Conservation (phyloP, 352 stramenopile species). For the Phytophthora sansomeana region DNA sequence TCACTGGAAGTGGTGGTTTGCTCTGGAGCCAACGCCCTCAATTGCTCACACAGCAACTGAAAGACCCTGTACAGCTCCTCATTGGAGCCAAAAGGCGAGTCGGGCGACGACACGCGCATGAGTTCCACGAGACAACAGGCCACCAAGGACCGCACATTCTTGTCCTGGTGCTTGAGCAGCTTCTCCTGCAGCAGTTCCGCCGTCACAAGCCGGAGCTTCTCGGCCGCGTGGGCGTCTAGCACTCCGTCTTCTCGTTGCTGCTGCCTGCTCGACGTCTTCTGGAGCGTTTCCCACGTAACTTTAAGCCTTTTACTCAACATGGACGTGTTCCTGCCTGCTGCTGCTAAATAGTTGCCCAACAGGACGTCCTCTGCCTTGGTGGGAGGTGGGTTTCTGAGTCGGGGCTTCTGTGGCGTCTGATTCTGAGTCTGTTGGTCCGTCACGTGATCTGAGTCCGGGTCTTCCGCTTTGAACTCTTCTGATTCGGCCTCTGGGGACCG, state of each 20-base stretch:
- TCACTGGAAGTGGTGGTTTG: slow-evolving; percentile 41
- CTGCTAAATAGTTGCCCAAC: slow-evolving; percentile 25
- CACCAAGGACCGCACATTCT: slow-evolving; percentile 62
- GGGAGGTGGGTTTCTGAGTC: not conserved
- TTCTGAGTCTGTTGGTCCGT: slow-evolving; percentile 10
- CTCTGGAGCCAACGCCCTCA: slow-evolving; percentile 47
- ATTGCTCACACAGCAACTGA: slow-evolving; percentile 70
- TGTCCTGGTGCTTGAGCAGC: slow-evolving; percentile 56
- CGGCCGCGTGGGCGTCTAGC: slow-evolving; percentile 24
- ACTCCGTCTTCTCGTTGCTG: slow-evolving; percentile 51
- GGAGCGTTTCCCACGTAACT: slow-evolving; percentile 56
- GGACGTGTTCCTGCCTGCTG: slow-evolving; percentile 26
- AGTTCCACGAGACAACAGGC: slow-evolving; percentile 82
- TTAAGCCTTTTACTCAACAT: slow-evolving; percentile 62
- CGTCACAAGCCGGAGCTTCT: slow-evolving; percentile 56
- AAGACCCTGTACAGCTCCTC: slow-evolving; percentile 77
- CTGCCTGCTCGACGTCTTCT: slow-evolving; percentile 47
- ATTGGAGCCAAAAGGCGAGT: slow-evolving; percentile 71
- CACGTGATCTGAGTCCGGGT: slow-evolving; percentile 25
- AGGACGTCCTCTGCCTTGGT: slow-evolving; percentile 11
- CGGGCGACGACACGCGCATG: slow-evolving; percentile 66
- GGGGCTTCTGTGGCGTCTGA: slow-evolving; percentile 17
- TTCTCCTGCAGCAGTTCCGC: slow-evolving; percentile 64
- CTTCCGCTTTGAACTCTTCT: slow-evolving; percentile 32
- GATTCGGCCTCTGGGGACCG: not conserved